Evolutionary conservation across 2,329 filamentous ascomycete species (phyloP), one percentile per base, ranked within the genome.

Genomic region (Colletotrichum lentis): DNA sequence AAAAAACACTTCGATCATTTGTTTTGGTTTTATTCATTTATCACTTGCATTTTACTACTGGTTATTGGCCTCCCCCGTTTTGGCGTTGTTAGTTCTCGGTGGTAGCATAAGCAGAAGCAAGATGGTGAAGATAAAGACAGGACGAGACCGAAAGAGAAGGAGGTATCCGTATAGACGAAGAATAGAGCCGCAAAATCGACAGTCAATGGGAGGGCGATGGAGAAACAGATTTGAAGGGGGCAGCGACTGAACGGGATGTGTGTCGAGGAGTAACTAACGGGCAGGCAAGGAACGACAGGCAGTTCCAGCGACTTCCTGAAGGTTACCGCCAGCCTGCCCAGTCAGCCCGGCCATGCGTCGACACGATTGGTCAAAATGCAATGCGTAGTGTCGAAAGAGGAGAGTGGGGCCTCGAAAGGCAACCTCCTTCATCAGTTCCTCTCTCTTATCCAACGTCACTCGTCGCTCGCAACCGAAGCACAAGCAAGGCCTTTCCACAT

Each of bases 321-420:
- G 27, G 54, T 12, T 11, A 57, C 24, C 44, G 18, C 18, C 8
- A 44, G 22, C 54, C 12, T n/a, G 18, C 35, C 31, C 31, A 35
- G 12, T 27, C 50, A 37, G 12, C 39, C 46, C 24, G 31, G 24
- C 49, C 24, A 37, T 49, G 27, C 31, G 52, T 37, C 43, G 41
- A 57, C 39, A 20, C 22, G 31, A 49, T 62, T 65, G 56, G 58
- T 14, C 43, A 22, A 54, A n/a, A 8, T 44, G 53, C 44, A 44
- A 52, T 44, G 44, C 49, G 44, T 63, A 37, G 52, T 60, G 61
- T 64, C 54, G 49, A 65, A 65, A 68, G 55, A 64, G 54, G 65
- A 68, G 65, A 65, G 65, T 68, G 65, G 65, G 31, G 50, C 20
- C 41, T 47, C 27, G 16, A 27, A 54, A 49, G 14, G 62, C 44